Evolutionary conservation across 2,329 filamentous ascomycete species (phyloP).

Genomic region (Cladosporium sphaerospermum): DNA sequence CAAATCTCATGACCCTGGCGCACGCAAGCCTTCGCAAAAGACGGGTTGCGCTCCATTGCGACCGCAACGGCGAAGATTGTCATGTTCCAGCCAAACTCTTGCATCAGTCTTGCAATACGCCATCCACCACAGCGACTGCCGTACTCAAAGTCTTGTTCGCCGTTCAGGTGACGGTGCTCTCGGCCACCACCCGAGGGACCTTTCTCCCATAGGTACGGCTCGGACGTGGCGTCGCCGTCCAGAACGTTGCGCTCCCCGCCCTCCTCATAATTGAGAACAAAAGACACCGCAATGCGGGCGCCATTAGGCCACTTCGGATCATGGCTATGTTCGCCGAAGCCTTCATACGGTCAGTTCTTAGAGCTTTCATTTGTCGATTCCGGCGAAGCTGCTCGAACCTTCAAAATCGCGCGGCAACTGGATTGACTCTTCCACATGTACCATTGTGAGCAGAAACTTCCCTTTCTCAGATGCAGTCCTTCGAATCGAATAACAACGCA

Average conservation of each 20-base stretch:
- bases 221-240: slow-evolving; percentile 34
- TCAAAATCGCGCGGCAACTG: slow-evolving; percentile 36
- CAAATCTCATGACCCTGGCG: slow-evolving; percentile 38
- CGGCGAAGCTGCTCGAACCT: slow-evolving; percentile 14
- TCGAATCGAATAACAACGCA: too few species aligned
- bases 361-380: slow-evolving; percentile 27
- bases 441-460: slow-evolving; percentile 14
- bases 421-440: slow-evolving; percentile 30
- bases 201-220: slow-evolving; percentile 37
- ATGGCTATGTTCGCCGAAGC: slow-evolving; percentile 20
- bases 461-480: too few species aligned
- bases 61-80: slow-evolving; percentile 38
- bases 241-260: slow-evolving; percentile 36
- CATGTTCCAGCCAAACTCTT: slow-evolving; percentile 38
- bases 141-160: slow-evolving; percentile 41
- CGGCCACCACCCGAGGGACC: slow-evolving; percentile 18
- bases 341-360: slow-evolving; percentile 15
- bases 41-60: slow-evolving; percentile 37
- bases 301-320: slow-evolving; percentile 36
- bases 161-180: slow-evolving; percentile 37
- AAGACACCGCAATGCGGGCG: slow-evolving; percentile 39
- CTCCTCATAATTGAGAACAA: slow-evolving; percentile 44
- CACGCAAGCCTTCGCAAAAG: slow-evolving; percentile 35
- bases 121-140: slow-evolving; percentile 33
- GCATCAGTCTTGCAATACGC: slow-evolving; percentile 37